phyloP scores from a whole-genome alignment of 495 filamentous ascomycete genomes.

The Tuber umbilicatum region DNA sequence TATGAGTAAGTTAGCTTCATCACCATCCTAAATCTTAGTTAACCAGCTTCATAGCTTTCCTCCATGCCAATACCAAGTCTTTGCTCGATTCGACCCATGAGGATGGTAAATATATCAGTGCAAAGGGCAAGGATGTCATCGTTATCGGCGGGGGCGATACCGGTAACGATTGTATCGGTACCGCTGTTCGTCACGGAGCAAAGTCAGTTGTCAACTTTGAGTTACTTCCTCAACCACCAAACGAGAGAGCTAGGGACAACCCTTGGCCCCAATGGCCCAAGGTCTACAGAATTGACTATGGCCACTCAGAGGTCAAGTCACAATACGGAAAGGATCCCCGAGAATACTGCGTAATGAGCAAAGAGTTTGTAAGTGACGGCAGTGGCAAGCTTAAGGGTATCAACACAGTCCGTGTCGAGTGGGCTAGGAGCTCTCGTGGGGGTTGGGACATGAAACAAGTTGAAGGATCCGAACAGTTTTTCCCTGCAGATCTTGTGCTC shows the following conservation, averaged over 20 bases:
- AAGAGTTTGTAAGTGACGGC: slow-evolving; percentile 94
- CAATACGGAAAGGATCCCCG: slow-evolving; percentile 96
- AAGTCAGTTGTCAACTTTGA: slow-evolving; percentile 98
- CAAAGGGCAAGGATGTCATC: slow-evolving; percentile 92
- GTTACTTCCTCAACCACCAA: slow-evolving; percentile 87
- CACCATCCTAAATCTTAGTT: background rate
- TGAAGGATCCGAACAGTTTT: slow-evolving; percentile 91
- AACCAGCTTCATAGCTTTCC: slow-evolving; percentile 54
- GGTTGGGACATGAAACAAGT: slow-evolving; percentile 99
- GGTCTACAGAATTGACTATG: slow-evolving; percentile 97
- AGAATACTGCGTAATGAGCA: slow-evolving; percentile 98
- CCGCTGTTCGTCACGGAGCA: slow-evolving; percentile 93
- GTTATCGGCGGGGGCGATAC: slow-evolving; percentile 99
- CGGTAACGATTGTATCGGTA: slow-evolving; percentile 98
- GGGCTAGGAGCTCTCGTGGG: slow-evolving; percentile 81
- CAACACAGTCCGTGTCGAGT: slow-evolving; percentile 95
- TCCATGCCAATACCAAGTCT: slow-evolving; percentile 98
- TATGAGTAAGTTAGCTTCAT: slow-evolving; percentile 53
- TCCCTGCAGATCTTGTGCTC: slow-evolving; percentile 93
- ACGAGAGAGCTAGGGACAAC: slow-evolving; percentile 92
- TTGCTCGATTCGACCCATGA: slow-evolving; percentile 85
- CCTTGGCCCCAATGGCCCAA: slow-evolving; percentile 99
- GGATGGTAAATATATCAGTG: slow-evolving; percentile 88
- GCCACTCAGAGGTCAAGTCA: slow-evolving; percentile 92
- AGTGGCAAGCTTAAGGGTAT: slow-evolving; percentile 87